Base-by-base conservation (phyloP, 768 basidiomycete genomes). In the Suillus brevipes region DNA sequence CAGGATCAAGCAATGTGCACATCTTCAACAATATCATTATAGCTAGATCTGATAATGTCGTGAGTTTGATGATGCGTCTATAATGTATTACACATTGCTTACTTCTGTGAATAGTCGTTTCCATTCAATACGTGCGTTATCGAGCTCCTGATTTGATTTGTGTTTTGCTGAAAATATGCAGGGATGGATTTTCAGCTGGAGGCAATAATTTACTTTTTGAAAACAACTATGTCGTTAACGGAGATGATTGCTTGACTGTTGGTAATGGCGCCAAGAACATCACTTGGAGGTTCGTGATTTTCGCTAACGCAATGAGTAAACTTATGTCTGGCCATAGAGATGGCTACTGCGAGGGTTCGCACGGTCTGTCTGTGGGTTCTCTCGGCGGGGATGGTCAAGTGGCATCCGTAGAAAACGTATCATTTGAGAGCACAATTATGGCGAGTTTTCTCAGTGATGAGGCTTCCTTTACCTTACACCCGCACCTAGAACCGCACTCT, bases 161-260 rank as follows among this genome's bases (percentile, higher is more conserved):
- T 16, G 56, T 23, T 58, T 18, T 16, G 16, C 14, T 10, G 16
- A 16, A 25, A 7, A 58, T 58, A 25, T 16, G 5, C 37, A 58
- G 56, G 34, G 47, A 14, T 78, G 83, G 83, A 6, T 85, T 88
- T 74, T 85, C 83, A 47, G 85, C 85, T 12, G 82, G 82, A 14
- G 87, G 87, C 14, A 81, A 79, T 4, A 81, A 88, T 69, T 71
- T 87, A 67, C 75, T 88, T 2, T 86, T 88, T 66, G 87, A 88
- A 69, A 77, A 84, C 69, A 88, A 87, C 63, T 71, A 81, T 65
- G 76, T 89, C 47, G 77, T 80, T 58, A 88, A 87, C 62, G 87
- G 86, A 4, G 87, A 88, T 63, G 87, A 89, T 70, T 89, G 87
- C 59, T 69, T 88, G 25, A 84, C 87, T 4, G 84, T 88, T 50